Conservation (phyloP, 371 early-diverging fungal species). For the Mortierella sp. region DNA sequence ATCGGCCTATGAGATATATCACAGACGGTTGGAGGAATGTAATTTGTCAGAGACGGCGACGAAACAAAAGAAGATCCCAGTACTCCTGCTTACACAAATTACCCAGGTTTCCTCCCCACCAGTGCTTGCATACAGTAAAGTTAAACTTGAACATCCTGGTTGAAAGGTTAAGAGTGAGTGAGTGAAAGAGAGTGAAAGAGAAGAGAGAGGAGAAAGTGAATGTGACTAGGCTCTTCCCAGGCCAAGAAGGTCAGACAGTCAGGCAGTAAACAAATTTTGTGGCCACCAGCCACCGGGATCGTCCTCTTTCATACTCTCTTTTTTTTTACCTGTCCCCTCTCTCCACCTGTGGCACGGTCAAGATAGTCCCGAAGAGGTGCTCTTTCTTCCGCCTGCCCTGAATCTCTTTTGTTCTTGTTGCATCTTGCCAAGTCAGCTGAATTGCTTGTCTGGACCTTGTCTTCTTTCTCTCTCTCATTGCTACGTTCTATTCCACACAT, state of each 20-base stretch:
- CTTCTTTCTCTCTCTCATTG: background rate
- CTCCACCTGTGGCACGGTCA: background rate
- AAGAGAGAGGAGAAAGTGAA: background rate
- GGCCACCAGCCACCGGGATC: constrained; percentile 9
- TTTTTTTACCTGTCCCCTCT: background rate
- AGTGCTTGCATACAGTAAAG: constrained; percentile 69
- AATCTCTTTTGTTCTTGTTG: too few relatives aligned
- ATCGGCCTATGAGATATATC: constrained; percentile 54
- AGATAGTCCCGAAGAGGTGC: background rate
- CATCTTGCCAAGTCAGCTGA: too few relatives aligned
- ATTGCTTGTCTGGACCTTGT: background rate
- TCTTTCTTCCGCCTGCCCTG: too few relatives aligned
- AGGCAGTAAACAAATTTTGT: background rate
- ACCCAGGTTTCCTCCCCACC: too few relatives aligned
- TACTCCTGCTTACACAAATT: too few relatives aligned
- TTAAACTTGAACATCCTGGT: constrained; percentile 67
- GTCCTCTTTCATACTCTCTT: background rate
- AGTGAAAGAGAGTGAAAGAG: background rate
- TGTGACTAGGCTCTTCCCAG: background rate
- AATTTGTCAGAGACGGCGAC: too few relatives aligned
- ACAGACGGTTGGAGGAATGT: too few relatives aligned
- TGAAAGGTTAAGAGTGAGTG: background rate
- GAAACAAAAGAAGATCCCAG: too few relatives aligned
- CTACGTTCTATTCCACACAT: background rate
- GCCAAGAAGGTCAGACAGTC: background rate